phyloP scores from a whole-genome alignment of 1,284 basidiomycete species.

The Cryptococcus amylolentus region DNA sequence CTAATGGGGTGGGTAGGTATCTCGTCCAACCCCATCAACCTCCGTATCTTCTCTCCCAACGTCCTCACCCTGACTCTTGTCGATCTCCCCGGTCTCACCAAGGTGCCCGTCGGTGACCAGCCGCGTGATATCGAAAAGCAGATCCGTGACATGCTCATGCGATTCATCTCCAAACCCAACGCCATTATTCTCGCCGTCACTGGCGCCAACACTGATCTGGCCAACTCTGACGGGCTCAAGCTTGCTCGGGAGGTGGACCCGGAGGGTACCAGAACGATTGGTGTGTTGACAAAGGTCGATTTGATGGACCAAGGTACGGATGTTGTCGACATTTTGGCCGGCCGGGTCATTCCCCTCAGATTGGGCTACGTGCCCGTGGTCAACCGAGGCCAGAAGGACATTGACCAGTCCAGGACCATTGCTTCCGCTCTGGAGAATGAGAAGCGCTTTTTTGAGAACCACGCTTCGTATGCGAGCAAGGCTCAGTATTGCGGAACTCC shows the following conservation, averaged over 20 bases:
- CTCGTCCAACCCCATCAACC: constrained; percentile 91
- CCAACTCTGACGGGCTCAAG: constrained; percentile 97
- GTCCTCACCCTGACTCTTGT: constrained; percentile 95
- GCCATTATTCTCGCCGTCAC: constrained; percentile 87
- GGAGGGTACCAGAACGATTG: constrained; percentile 90
- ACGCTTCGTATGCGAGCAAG: constrained; percentile 87
- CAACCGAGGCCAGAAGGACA: constrained; percentile 95
- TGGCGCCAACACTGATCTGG: constrained; percentile 92
- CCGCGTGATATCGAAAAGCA: constrained; percentile 97
- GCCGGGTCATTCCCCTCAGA: constrained; percentile 87
- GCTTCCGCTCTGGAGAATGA: constrained; percentile 80
- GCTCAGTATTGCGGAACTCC: constrained; percentile 96
- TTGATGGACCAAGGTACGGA: constrained; percentile 97
- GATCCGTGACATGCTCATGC: constrained; percentile 92
- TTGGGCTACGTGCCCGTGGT: constrained; percentile 96
- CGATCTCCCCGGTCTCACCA: constrained; percentile 93
- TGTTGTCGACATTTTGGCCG: constrained; percentile 96
- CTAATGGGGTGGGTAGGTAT: constrained; percentile 59
- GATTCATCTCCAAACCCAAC: constrained; percentile 89
- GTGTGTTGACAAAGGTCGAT: constrained; percentile 97
- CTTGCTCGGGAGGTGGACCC: constrained; percentile 95
- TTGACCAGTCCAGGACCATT: constrained; percentile 83
- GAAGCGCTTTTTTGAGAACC: constrained; percentile 88
- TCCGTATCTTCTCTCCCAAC: constrained; percentile 93
- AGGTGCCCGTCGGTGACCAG: constrained; percentile 93